Base-by-base conservation (phyloP, 2,329 filamentous ascomycete genomes). In the Fusarium circinatum region DNA sequence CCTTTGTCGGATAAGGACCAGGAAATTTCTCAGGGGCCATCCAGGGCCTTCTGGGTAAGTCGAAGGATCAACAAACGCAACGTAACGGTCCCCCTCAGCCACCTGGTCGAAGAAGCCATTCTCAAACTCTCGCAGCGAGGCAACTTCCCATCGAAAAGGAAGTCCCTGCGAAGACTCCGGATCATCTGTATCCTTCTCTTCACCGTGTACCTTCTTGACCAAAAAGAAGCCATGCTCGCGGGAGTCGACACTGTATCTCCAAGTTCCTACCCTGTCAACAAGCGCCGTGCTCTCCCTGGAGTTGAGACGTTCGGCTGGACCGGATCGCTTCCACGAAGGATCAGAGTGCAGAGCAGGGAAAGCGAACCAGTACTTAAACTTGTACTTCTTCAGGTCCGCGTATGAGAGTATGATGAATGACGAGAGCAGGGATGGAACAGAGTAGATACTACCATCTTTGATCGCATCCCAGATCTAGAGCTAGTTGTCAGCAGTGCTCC, bases 291-390 rank as follows among this genome's bases (percentile, higher is more conserved):
- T 96, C 82, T 98, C 96, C 70, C 89, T 85, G 6, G 88, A 80
- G 6, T 86, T 89, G 54, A 98, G 83, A 54, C 82, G 86, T 60
- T 85, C 83, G 54, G 89, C 84, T 14, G 85, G 85, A 5, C 86
- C 88, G 5, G 87, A 82, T 58, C 91, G 86, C 76, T 89, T 92
- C 96, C 96, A 99, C 34, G 88, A 86, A 4, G 94, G 94, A 62
- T 96, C 92, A 8, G 96, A 97, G 80, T 97, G 95, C 49, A 99
- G 87, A 22, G 96, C 95, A 2, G 96, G 96, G 79, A 97, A 99
- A 10, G 93, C 96, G 82, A 98, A 98, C 91, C 97, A 97, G 84
- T 98, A 98, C n/a, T 93, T 94, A 81, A 98, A 98, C 72, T 92
- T 94, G 85, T 98, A 98, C 80, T 97, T 98, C 83, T 99, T 99